phyloP scores from a whole-genome alignment of 306 rosid genomes.

The Prunus padus region DNA sequence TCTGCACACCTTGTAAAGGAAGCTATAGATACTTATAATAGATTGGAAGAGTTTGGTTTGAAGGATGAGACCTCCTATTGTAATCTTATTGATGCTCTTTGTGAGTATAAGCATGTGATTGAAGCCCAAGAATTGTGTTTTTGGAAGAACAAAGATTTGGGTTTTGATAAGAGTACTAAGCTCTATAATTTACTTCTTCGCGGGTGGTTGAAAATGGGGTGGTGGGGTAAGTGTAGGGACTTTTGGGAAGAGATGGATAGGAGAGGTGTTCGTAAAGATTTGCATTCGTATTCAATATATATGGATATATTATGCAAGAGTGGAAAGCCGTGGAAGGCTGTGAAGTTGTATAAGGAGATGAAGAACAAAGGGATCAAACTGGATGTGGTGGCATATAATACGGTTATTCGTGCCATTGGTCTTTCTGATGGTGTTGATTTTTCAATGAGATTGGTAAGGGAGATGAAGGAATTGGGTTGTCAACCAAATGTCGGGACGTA shows the following conservation, averaged over 20 bases:
- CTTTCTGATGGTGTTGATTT: slow-evolving; percentile 77
- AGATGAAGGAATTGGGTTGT: slow-evolving; percentile 79
- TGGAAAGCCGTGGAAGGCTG: slow-evolving; percentile 93
- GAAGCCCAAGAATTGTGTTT: slow-evolving; percentile 75
- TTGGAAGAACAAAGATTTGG: slow-evolving; percentile 32
- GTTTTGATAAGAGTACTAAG: slow-evolving; percentile 41
- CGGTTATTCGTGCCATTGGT: slow-evolving; percentile 69
- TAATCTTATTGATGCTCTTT: slow-evolving; percentile 70
- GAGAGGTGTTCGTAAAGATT: slow-evolving; percentile 61
- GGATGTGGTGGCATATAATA: slow-evolving; percentile 83
- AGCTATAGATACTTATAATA: slow-evolving; percentile 54
- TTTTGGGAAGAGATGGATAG: slow-evolving; percentile 90
- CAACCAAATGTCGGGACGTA: slow-evolving; percentile 63
- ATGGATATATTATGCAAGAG: slow-evolving; percentile 86
- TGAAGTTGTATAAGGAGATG: slow-evolving; percentile 66
- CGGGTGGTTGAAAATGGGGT: slow-evolving; percentile 76
- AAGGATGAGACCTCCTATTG: slow-evolving; percentile 63
- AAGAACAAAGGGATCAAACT: slow-evolving; percentile 54
- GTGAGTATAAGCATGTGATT: slow-evolving; percentile 75
- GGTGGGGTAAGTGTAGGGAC: slow-evolving; percentile 87
- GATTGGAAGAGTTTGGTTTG: slow-evolving; percentile 53
- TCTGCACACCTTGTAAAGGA: slow-evolving; percentile 66
- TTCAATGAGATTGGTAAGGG: slow-evolving; percentile 46
- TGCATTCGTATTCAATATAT: slow-evolving; percentile 73
- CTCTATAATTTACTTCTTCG: slow-evolving; percentile 70